phyloP scores from a whole-genome alignment of 2,329 filamentous ascomycete genomes.

The Cercospora berteroae region DNA sequence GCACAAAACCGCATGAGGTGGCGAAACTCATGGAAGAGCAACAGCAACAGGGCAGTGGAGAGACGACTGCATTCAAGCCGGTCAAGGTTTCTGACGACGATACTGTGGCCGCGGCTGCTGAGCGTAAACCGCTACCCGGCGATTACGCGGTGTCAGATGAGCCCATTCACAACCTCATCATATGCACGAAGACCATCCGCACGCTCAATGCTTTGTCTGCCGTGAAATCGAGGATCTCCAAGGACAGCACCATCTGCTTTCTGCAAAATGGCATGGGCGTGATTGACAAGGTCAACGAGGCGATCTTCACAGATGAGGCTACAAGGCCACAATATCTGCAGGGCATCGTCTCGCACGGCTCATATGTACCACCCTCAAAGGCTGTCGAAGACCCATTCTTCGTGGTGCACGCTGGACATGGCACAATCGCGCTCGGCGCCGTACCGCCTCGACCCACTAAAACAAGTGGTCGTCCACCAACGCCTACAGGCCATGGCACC shows the following conservation, averaged over 20 bases:
- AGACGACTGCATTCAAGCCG: slow-evolving; percentile 10
- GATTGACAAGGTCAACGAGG: slow-evolving; percentile 70
- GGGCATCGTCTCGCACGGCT: slow-evolving; percentile 62
- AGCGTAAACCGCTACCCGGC: background rate
- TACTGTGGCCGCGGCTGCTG: background rate
- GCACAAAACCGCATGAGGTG: slow-evolving; percentile 32
- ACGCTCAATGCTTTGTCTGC: slow-evolving; percentile 65
- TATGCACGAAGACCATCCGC: slow-evolving; percentile 71
- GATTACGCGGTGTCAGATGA: slow-evolving; percentile 18
- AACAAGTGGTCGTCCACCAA: background rate
- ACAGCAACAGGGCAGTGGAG: slow-evolving; percentile 11
- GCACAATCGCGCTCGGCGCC: slow-evolving; percentile 58
- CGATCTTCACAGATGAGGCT: slow-evolving; percentile 65
- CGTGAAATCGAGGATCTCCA: slow-evolving; percentile 65
- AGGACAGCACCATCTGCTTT: slow-evolving; percentile 69
- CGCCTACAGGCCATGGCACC: slow-evolving; percentile 20
- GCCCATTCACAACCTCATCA: slow-evolving; percentile 68
- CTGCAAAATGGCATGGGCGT: slow-evolving; percentile 81
- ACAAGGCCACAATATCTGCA: slow-evolving; percentile 73
- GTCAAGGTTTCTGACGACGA: background rate
- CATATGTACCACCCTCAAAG: slow-evolving; percentile 44
- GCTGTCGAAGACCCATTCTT: slow-evolving; percentile 47
- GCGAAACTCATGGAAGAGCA: slow-evolving; percentile 27
- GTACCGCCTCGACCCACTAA: slow-evolving; percentile 40
- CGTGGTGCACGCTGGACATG: slow-evolving; percentile 58